Percentiles rank a stretch among this genome's conserved stretches.
These are phyloP conservation scores for Xylariaceae sp. DNA, from an alignment of 2,329 filamentous ascomycete genomes.

Conservation along the genomic window DNA sequence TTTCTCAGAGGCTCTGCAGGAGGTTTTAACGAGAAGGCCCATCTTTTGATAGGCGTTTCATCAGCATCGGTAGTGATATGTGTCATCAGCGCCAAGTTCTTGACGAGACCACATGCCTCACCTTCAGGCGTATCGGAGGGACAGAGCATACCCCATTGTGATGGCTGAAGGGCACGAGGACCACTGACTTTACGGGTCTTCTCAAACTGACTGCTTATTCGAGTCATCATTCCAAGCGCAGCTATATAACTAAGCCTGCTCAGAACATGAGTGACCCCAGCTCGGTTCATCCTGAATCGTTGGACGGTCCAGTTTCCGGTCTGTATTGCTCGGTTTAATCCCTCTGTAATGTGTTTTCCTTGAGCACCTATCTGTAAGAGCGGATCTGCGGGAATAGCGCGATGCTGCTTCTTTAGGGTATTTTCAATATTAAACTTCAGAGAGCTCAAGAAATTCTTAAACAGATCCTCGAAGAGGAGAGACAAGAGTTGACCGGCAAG, in stretches of 20 bases:
- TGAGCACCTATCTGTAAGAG: conserved; percentile 77
- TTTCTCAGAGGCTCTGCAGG: conserved; percentile 71
- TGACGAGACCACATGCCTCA: conserved; percentile 95
- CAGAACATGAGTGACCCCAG: conserved; percentile 92
- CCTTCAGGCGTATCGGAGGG: conserved; percentile 97
- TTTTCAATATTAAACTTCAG: conserved; percentile 95
- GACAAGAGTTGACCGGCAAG: conserved; percentile 91
- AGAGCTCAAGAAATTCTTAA: conserved; percentile 88
- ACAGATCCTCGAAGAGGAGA: conserved; percentile 91
- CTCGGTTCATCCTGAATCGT: conserved; percentile 97
- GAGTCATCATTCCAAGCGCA: conserved; percentile 98
- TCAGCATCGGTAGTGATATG: conserved; percentile 97
- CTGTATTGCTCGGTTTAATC: conserved; percentile 92
- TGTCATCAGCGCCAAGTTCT: conserved; percentile 97
- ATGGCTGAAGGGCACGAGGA: conserved; percentile 90
- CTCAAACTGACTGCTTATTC: conserved; percentile 97
- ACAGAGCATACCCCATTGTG: conserved; percentile 97
- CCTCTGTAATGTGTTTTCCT: conserved; percentile 80
- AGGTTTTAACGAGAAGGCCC: conserved; percentile 80
- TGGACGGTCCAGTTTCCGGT: conserved; percentile 98
- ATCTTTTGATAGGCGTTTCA: conserved; percentile 79
- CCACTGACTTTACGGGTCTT: conserved; percentile 97
- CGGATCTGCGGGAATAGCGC: conserved; percentile 83
- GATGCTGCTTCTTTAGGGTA: conserved; percentile 86
- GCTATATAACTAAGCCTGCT: conserved; percentile 95